A percentile compares a stretch with the other conserved stretches of the same genome.
These are phyloP conservation scores for Pleurotus eryngii DNA, from an alignment of 768 basidiomycete genomes.

Conservation along the genomic window DNA sequence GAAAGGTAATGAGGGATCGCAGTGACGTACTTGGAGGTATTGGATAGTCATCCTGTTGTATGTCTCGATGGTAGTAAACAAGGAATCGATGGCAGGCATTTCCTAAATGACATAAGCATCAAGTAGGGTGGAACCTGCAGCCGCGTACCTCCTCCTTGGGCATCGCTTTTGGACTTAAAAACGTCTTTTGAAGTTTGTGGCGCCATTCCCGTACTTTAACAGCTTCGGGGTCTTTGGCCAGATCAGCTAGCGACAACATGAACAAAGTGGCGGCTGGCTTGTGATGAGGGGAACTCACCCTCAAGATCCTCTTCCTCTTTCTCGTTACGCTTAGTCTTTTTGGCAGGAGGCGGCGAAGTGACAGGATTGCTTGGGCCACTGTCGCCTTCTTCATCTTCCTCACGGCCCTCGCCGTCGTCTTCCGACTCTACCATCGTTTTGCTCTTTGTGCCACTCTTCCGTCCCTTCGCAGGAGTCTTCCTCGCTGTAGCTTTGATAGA, in stretches of 20 bases:
- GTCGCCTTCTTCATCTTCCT: constrained; percentile 42
- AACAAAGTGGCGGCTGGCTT: constrained; percentile 1
- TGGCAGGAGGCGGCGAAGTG: constrained; percentile 55
- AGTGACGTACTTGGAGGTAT: constrained; percentile 48
- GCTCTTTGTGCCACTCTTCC: constrained; percentile 59
- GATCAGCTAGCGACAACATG: constrained; percentile 29
- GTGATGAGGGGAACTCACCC: constrained; percentile 35
- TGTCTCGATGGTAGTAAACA: constrained; percentile 75
- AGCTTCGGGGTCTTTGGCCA: constrained; percentile 66
- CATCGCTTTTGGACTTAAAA: constrained; percentile 61
- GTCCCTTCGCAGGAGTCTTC: constrained; percentile 28
- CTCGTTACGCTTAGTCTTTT: constrained; percentile 53
- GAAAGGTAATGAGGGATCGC: not conserved
- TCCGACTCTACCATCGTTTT: constrained; percentile 61
- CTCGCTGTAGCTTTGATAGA: constrained; percentile 35
- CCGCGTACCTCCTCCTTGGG: constrained; percentile 63
- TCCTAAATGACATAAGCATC: constrained; percentile 43
- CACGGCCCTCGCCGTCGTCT: constrained; percentile 55
- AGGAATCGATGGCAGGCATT: constrained; percentile 66
- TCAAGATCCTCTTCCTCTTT: constrained; percentile 64
- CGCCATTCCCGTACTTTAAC: constrained; percentile 84
- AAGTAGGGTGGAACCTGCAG: not conserved
- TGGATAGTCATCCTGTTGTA: constrained; percentile 77
- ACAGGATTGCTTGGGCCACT: constrained; percentile 53
- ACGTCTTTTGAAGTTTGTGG: constrained; percentile 86